A percentile compares a stretch with the other conserved stretches of the same genome.
These are phyloP conservation scores for Peltaster fructicola DNA, from an alignment of 2,329 filamentous ascomycete genomes.

Conservation along the genomic window DNA sequence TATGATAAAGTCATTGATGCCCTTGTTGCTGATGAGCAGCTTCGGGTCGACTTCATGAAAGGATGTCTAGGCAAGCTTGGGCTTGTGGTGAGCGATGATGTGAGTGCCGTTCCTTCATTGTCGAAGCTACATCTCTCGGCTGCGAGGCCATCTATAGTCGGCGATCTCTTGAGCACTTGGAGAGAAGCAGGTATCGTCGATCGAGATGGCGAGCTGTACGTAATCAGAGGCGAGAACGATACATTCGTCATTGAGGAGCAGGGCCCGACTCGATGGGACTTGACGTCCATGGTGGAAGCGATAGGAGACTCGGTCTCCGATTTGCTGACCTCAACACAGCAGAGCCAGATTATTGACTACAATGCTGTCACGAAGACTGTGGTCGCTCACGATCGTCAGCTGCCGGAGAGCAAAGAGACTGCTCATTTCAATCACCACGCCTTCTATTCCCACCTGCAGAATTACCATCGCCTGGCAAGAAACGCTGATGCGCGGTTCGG, in stretches of 20 bases:
- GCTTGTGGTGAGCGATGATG: conserved; percentile 55
- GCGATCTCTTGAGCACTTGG: conserved; percentile 48
- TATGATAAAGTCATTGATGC: conserved; percentile 54
- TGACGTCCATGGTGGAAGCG: conserved; percentile 14
- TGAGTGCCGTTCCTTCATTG: conserved; percentile 55
- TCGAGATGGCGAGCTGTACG: conserved; percentile 36
- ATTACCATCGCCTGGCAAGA: conserved; percentile 39
- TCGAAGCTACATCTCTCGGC: conserved; percentile 72
- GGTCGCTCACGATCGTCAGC: conserved; percentile 48
- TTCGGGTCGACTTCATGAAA: conserved; percentile 58
- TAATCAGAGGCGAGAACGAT: conserved; percentile 66
- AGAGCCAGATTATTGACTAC: conserved; percentile 46
- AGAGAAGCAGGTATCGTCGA: conserved; percentile 46
- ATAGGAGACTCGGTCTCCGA: conserved; percentile 10
- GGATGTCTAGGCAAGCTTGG: conserved; percentile 66
- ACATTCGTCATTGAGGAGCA: conserved; percentile 53
- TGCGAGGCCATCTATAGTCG: conserved; percentile 43
- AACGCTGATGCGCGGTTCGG: conserved; percentile 52
- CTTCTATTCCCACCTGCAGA: conserved; percentile 54
- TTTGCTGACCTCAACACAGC: conserved; percentile 1
- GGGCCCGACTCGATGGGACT: conserved; percentile 32
- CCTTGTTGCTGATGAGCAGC: conserved; percentile 50
- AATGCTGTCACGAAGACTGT: conserved; percentile 55
- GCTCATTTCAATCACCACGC: conserved; percentile 72
- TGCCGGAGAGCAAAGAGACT: conserved; percentile 55